Evolutionary conservation across 257 asterid genomes (phyloP), one percentile per base, ranked within the genome.

Genomic region (Solanum paucissectum): DNA sequence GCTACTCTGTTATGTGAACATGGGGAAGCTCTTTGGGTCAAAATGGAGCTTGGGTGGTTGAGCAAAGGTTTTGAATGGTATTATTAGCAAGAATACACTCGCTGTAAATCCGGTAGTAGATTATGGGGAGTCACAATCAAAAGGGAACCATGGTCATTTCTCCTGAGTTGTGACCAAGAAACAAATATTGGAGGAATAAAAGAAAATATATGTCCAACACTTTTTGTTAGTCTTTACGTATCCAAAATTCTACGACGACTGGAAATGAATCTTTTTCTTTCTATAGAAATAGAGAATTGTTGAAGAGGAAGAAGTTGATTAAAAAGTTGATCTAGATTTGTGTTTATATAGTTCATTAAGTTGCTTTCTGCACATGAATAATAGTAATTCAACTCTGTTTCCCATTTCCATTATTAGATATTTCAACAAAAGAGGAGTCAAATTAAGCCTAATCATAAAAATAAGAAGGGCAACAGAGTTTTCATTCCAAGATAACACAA

Each of bases 111-210:
- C 88, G 14, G 91, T 86, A 2, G 7, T 72, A 14, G 93, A 92
- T 42, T 93, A 83, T 37, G 91, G 88, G 3, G 90, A 91, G 71
- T 88, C 94, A 0, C 18, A 95, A 1, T 92, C 98, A 91, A 86
- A 93, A 91, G 89, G 95, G 97, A 36, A 93, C 97, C 36, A 91
- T 88, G 88, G 93, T 95, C 25, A 55, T 94, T 13, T 91, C 94
- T 75, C 92, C 93, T 52, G 60, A 52, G 60, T 5, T 23, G 0
- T 34, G 90, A 21, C 29, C 72, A n/a, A n/a, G 72, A 64, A 64
- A 11, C 18, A 64, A 8, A 11, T 64, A 64, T 64, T 64, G 32
- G 34, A 64, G 72, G 72, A 25, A 64, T 64, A 5, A 25, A 18
- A 0, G 72, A 64, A n/a, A n/a, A 64, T n/a, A 21, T 62, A 25